These are phyloP conservation scores for Nemania serpens DNA, from an alignment of 2,329 filamentous ascomycete genomes.

Conservation along the genomic window DNA sequence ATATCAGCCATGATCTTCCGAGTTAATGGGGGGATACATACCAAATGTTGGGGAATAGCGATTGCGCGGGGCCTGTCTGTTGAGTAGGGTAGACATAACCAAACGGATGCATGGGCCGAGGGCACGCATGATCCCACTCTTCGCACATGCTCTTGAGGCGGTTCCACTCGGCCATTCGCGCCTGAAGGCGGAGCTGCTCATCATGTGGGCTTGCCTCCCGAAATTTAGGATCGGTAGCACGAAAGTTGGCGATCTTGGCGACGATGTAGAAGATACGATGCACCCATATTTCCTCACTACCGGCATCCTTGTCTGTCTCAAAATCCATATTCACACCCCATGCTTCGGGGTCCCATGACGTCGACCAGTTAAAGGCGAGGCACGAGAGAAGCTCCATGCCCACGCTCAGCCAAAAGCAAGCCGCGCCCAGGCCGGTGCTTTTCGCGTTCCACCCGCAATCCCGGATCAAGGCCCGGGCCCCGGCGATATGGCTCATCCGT, in stretches of 20 bases:
- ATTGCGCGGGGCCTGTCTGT: constrained; percentile 57
- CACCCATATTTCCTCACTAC: constrained; percentile 82
- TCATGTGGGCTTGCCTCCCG: constrained; percentile 64
- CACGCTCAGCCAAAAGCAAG: constrained; percentile 94
- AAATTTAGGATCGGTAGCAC: constrained; percentile 68
- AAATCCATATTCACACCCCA: constrained; percentile 88
- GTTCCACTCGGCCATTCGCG: constrained; percentile 76
- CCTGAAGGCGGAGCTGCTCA: constrained; percentile 66
- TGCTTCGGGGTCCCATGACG: constrained; percentile 86
- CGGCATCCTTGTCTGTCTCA: constrained; percentile 42
- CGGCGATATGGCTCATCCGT: constrained; percentile 88
- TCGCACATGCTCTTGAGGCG: constrained; percentile 81
- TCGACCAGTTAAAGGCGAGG: constrained; percentile 83
- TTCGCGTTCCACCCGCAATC: constrained; percentile 88
- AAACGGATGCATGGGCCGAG: constrained; percentile 85
- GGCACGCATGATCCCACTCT: constrained; percentile 77
- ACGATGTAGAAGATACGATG: constrained; percentile 88
- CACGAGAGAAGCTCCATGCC: constrained; percentile 90
- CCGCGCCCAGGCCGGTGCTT: constrained; percentile 77
- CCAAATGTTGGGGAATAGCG: constrained; percentile 86
- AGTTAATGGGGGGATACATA: constrained; percentile 46
- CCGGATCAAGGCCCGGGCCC: constrained; percentile 82
- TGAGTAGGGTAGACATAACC: constrained; percentile 74
- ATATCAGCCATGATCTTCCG: not conserved
- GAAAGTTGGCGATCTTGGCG: constrained; percentile 85